Evolutionary conservation across 805 yeast species (phyloP), one percentile per base, ranked within the genome.

Genomic region (Candida wancherniae): DNA sequence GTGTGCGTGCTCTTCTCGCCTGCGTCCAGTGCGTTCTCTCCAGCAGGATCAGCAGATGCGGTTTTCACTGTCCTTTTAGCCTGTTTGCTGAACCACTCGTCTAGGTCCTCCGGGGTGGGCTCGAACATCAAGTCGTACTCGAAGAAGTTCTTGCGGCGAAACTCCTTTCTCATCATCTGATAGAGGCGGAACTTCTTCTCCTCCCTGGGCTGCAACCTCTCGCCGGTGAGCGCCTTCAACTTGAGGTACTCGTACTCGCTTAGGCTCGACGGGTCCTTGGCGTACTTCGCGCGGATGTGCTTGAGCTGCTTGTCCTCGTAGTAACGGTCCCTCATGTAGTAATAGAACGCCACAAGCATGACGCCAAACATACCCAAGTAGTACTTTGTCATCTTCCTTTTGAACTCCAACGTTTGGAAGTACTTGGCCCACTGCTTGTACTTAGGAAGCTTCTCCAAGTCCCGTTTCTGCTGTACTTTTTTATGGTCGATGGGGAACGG

Each of bases 211-310:
- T 86, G 69, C 36, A 81, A 57, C 31, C 66, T 65, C 10, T 80
- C 83, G 5, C 67, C 63, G 28, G 69, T 57, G 22, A 80, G 53
- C 31, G 78, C 78, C 47, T 81, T 77, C 38, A 80, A 56, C 48
- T 81, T 68, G 33, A 83, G 54, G 26, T 57, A 60, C 45, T 84
- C 85, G 51, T 78, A 83, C 45, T 83, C 88, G 26, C 72, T 69
- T 15, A 74, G 57, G 7, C 53, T 44, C 2, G 50, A 54, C 3
- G 69, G 69, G 24, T 57, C 49, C 9, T 28, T 36, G 14, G 42
- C 42, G 49, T 56, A 65, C 47, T 61, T 73, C 53, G 36, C 49
- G 42, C 47, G 58, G 35, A 52, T 73, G 39, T 42, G 48, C 36
- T 53, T 70, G 36, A 76, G 58, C 47, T 80, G 85, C 36, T 72